Conservation (phyloP, 2,329 filamentous ascomycete genomes). For the Penicillium psychrosexuale region DNA sequence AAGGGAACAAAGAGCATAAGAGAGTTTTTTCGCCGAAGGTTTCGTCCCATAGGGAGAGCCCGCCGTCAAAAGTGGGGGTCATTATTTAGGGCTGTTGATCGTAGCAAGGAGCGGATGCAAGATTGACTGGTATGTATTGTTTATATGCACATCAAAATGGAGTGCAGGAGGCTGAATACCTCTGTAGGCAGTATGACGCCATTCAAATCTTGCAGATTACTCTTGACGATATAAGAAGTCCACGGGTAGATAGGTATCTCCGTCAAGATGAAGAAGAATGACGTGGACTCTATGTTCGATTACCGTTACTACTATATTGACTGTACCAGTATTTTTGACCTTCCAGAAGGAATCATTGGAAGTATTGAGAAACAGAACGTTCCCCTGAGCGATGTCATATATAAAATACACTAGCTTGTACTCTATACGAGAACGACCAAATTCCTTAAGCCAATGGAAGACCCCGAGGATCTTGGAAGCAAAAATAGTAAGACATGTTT, state of each 20-base stretch:
- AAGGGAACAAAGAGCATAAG: not conserved
- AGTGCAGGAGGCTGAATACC: not conserved
- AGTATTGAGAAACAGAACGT: not conserved
- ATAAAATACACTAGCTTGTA: conserved; percentile 6
- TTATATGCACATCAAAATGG: conserved; percentile 18
- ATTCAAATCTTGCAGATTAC: not conserved
- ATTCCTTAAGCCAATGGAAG: conserved; percentile 24
- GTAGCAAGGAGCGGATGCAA: conserved; percentile 24
- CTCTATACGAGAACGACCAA: conserved; percentile 15
- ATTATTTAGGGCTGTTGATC: conserved; percentile 25
- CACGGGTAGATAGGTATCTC: not conserved
- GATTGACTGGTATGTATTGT: conserved; percentile 21
- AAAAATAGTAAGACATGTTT: conserved; percentile 16
- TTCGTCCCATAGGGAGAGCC: conserved; percentile 10
- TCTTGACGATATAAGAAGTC: not conserved
- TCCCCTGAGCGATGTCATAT: not conserved
- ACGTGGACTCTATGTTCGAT: not conserved
- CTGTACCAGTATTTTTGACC: not conserved
- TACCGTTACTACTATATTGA: not conserved
- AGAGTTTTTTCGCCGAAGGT: not conserved
- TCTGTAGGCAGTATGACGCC: not conserved
- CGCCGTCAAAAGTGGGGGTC: conserved; percentile 17
- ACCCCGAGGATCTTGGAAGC: conserved; percentile 25
- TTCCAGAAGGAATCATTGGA: conserved; percentile 7
- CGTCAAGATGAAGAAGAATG: not conserved